Evolutionary conservation across 805 yeast genomes (phyloP), one percentile per base, ranked within the genome.

Genomic region (Saccharomycopsis amapae): DNA sequence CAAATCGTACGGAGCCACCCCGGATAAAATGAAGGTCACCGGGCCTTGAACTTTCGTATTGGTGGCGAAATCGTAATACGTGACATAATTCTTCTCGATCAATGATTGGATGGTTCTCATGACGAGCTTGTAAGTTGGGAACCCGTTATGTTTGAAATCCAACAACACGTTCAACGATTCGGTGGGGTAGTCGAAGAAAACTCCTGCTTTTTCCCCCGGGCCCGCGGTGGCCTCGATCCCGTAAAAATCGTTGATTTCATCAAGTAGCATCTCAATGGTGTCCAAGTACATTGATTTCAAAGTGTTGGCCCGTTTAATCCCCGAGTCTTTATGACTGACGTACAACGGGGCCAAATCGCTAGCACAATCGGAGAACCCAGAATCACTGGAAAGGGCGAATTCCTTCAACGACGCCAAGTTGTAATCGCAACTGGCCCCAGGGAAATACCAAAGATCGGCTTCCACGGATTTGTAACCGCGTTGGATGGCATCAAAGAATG

Each of bases 241-340:
- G 36, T 40, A 46, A 18, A 47, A 46, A 5, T 38, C 41, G 4
- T 48, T 49, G 17, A 45, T 46, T 33, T 65, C 63, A 23, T 69
- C 68, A 37, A 82, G 60, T 54, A 80, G 64, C 3, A 60, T 57
- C 46, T 57, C 58, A n/a, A 82, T 50, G 1, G 80, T 81, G 42
- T 70, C 68, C 46, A 81, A 60, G 55, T 82, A 82, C 46, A 80
- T 54, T 30, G 59, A 56, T 22, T 63, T 62, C 28, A 82, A 58
- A 0, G 82, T 79, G 37, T 67, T 64, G 19, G 62, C 62, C 4
- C 70, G 59, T 31, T 65, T 62, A 49, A 82, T 61, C 38, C 69
- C 70, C 5, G 65, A 64, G 45, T 65, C 64, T 48, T 73, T 73
- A 57, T 83, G 89, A 2, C 87, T 87, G 23, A 82, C 84, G 41